Conservation (phyloP, 2,329 filamentous ascomycete genomes). For the Chaetomiaceae sp. region DNA sequence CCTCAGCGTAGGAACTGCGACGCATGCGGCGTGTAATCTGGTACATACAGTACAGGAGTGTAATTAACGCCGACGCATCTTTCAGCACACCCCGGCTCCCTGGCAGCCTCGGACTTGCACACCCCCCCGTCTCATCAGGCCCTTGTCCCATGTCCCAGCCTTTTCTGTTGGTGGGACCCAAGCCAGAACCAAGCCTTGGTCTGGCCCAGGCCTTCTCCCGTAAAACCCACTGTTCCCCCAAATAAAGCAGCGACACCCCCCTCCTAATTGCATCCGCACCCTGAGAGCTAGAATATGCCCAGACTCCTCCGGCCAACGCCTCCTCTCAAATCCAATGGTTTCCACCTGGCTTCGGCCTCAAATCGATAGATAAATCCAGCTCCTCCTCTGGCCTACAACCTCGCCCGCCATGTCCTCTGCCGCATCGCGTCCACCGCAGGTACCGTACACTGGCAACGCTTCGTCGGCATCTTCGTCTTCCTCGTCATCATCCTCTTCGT, state of each 20-base stretch:
- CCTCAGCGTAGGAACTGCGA: background rate
- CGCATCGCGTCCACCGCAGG: conserved; percentile 7
- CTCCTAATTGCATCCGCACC: background rate
- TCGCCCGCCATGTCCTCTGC: background rate
- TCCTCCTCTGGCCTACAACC: background rate
- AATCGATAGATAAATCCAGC: conserved; percentile 11
- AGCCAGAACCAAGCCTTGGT: conserved; percentile 18
- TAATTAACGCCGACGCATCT: conserved; percentile 2
- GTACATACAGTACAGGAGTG: background rate
- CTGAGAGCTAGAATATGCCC: conserved; percentile 1
- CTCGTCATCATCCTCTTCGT: conserved; percentile 37
- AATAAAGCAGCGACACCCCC: conserved; percentile 18
- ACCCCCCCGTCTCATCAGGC: background rate
- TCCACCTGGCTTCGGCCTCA: conserved; percentile 3
- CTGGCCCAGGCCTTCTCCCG: conserved; percentile 20
- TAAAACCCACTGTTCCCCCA: conserved; percentile 1
- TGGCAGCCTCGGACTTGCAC: conserved; percentile 7
- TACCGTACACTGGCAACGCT: conserved; percentile 35
- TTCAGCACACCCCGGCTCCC: background rate
- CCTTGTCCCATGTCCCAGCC: conserved; percentile 6
- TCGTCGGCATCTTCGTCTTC: conserved; percentile 36
- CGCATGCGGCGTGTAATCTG: background rate
- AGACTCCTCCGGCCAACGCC: background rate
- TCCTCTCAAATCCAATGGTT: conserved; percentile 10
- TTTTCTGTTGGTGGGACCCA: conserved; percentile 6